Percentiles rank a stretch among this genome's conserved stretches.
Evolutionary conservation across 495 filamentous ascomycete species (phyloP).

Genomic region (Aspergillus panamensis): DNA sequence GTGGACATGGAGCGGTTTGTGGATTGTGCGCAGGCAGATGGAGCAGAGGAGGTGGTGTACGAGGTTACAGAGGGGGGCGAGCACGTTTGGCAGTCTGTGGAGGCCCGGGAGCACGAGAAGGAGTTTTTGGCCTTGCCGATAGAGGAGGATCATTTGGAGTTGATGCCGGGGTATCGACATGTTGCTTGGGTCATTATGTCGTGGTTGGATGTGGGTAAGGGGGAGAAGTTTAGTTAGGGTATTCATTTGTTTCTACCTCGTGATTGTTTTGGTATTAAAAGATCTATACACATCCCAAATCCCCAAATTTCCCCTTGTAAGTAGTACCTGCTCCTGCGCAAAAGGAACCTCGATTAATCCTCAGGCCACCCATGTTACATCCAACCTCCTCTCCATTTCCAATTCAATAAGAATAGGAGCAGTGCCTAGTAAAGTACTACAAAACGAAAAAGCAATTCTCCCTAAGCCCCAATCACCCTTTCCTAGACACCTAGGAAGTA

Average conservation of each 20-base stretch:
- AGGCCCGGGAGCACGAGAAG: conserved; percentile 7
- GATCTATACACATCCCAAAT: too few species aligned
- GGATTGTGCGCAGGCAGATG: conserved; percentile 8
- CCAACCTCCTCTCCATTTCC: too few species aligned
- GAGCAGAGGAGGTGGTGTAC: conserved; percentile 8
- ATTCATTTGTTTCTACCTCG: not conserved
- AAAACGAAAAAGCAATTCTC: too few species aligned
- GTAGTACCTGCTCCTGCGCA: too few species aligned
- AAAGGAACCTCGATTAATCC: too few species aligned
- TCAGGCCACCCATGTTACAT: too few species aligned
- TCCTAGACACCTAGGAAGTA: too few species aligned
- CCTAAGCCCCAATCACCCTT: too few species aligned
- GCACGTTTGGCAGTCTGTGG: conserved; percentile 15
- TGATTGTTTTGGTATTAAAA: too few species aligned
- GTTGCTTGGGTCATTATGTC: conserved; percentile 3
- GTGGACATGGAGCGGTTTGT: conserved; percentile 12
- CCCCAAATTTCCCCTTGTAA: too few species aligned
- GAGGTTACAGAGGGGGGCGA: conserved; percentile 8
- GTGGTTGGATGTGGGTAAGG: conserved; percentile 1
- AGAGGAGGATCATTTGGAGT: not conserved
- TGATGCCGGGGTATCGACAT: conserved; percentile 16
- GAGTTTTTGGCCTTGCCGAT: conserved; percentile 4
- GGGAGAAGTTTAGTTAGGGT: not conserved
- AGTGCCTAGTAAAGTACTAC: too few species aligned
- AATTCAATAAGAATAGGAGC: too few species aligned